A percentile compares a stretch with the other conserved stretches of the same genome.
These are phyloP conservation scores for Penicillium canescens DNA, from an alignment of 495 filamentous ascomycete species.

Conservation along the genomic window DNA sequence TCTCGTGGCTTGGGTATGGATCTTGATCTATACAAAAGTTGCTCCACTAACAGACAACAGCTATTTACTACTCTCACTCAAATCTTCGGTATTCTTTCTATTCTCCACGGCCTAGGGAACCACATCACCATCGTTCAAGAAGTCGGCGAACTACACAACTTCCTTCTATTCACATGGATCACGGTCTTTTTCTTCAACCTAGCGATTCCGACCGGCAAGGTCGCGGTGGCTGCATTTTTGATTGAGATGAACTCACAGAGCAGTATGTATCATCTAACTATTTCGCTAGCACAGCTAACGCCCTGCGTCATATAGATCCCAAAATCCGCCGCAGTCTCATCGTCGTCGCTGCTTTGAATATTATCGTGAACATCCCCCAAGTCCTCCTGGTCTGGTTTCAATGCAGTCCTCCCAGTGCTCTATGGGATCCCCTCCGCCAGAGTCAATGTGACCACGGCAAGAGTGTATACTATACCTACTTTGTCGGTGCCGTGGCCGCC, in stretches of 20 bases:
- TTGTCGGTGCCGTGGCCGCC: constrained; percentile 23
- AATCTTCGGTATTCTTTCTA: constrained; percentile 20
- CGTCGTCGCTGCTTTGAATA: constrained; percentile 21
- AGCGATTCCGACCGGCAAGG: constrained; percentile 27
- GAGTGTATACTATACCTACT: constrained; percentile 28
- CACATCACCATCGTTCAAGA: constrained; percentile 16
- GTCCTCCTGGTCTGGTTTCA: constrained; percentile 25
- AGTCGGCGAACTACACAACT: constrained; percentile 22
- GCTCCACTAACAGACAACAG: background rate
- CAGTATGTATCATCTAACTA: constrained; percentile 9
- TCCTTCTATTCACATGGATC: constrained; percentile 28
- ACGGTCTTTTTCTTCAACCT: constrained; percentile 31
- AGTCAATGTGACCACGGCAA: constrained; percentile 20
- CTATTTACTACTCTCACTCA: constrained; percentile 23
- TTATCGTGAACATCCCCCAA: constrained; percentile 26
- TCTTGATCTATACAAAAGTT: background rate
- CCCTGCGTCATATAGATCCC: constrained; percentile 11
- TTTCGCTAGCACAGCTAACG: background rate
- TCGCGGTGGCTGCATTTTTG: constrained; percentile 24
- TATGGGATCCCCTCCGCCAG: constrained; percentile 25
- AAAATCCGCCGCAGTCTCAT: constrained; percentile 25
- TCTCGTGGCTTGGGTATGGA: constrained; percentile 24
- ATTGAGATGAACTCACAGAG: constrained; percentile 28
- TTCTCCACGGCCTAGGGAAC: constrained; percentile 27
- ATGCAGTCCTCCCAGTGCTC: constrained; percentile 18